These are phyloP conservation scores for Jackrogersella minutella DNA, from an alignment of 495 filamentous ascomycete species.

Conservation along the genomic window DNA sequence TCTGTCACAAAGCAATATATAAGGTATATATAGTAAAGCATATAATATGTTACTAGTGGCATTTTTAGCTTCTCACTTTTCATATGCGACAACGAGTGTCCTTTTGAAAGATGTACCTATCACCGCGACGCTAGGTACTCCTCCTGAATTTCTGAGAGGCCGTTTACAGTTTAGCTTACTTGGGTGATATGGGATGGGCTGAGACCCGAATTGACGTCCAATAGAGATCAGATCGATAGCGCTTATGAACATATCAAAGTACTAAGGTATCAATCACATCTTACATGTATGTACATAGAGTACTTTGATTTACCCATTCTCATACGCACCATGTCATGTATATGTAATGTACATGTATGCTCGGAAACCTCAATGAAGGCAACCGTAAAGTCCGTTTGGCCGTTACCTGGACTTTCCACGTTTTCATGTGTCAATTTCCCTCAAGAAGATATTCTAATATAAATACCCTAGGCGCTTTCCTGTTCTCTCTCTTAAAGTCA, in stretches of 20 bases:
- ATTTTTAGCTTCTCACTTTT: no score
- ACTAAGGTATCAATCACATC: no score
- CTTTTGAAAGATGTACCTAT: conserved; percentile 2
- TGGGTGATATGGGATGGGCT: not conserved
- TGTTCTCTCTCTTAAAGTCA: conserved; percentile 13
- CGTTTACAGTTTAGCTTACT: not conserved
- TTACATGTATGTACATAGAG: no score
- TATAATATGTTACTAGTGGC: no score
- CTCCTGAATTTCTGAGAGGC: not conserved
- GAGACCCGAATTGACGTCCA: not conserved
- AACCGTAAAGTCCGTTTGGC: conserved; percentile 17
- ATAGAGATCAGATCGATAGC: conserved; percentile 14
- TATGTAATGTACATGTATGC: not conserved
- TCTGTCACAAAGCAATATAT: no score
- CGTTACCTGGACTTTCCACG: conserved; percentile 13
- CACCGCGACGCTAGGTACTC: conserved; percentile 4
- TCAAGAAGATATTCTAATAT: not conserved
- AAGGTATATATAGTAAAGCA: no score
- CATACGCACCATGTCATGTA: no score
- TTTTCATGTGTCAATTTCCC: conserved; percentile 3
- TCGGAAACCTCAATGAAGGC: conserved; percentile 4
- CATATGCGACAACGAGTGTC: conserved; percentile 8
- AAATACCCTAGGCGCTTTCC: conserved; percentile 17
- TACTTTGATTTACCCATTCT: no score
- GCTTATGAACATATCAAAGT: conserved; percentile 11